A percentile compares a stretch with the other conserved stretches of the same genome.
Conservation (phyloP, 208 protist genomes). For the Leishmania amazonensis region DNA sequence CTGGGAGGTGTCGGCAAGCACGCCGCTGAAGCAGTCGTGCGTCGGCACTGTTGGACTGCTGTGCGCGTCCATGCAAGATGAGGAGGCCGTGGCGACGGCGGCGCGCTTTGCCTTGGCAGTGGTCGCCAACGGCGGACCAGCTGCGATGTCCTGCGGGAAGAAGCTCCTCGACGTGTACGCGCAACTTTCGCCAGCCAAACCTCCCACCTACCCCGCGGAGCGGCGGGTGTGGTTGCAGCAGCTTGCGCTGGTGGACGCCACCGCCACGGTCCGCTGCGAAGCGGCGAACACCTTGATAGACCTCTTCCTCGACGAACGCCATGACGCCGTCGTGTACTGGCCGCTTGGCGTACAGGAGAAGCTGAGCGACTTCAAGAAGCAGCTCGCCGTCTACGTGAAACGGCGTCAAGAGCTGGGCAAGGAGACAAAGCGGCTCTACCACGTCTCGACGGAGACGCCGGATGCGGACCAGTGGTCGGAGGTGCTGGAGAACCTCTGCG, state of each 20-base stretch:
- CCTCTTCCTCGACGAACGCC: conserved; percentile 72
- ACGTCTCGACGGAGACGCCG: conserved; percentile 33
- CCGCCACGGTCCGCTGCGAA: conserved; percentile 65
- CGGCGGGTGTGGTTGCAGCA: conserved; percentile 44
- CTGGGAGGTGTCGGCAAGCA: conserved; percentile 54
- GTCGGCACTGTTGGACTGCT: conserved; percentile 52
- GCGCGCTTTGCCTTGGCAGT: conserved; percentile 57
- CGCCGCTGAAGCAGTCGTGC: conserved; percentile 53
- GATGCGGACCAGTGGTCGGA: conserved; percentile 65
- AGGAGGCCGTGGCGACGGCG: conserved; percentile 41
- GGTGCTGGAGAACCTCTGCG: conserved; percentile 66
- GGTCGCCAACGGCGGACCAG: conserved; percentile 27
- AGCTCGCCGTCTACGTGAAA: conserved; percentile 56
- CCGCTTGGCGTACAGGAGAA: conserved; percentile 52
- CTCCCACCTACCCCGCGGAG: conserved; percentile 25
- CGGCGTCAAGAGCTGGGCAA: conserved; percentile 46
- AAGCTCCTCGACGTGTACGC: conserved; percentile 18
- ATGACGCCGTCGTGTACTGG: conserved; percentile 66
- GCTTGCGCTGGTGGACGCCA: conserved; percentile 45
- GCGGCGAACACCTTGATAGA: conserved; percentile 81
- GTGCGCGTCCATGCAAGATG: conserved; percentile 39
- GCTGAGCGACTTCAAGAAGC: conserved; percentile 37
- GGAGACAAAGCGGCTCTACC: conserved; percentile 44
- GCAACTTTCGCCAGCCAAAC: conserved; percentile 2
- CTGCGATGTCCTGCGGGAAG: conserved; percentile 1